Evolutionary conservation across 1,284 basidiomycete genomes (phyloP).

Genomic region (Agaricales sp.): DNA sequence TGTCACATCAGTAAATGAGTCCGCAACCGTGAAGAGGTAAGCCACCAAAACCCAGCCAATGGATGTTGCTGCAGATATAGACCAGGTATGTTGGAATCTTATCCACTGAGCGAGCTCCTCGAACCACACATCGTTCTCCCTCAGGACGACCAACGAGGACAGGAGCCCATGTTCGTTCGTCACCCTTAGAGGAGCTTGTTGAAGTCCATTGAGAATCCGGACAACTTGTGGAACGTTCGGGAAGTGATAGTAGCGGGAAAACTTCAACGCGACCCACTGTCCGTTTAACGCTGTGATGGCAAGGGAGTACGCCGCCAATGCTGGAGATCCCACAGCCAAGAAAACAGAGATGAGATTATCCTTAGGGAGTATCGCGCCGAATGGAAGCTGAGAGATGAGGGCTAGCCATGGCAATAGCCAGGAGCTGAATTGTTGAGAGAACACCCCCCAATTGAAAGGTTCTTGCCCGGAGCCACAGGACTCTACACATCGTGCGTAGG

Average conservation of each 20-base stretch:
- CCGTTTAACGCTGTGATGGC: constrained; percentile 25
- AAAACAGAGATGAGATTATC: constrained; percentile 23
- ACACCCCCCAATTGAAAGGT: constrained; percentile 14
- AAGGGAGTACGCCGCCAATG: constrained; percentile 27
- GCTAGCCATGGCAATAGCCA: constrained; percentile 22
- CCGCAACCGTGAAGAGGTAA: constrained; percentile 20
- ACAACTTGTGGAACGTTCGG: constrained; percentile 22
- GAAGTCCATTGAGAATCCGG: constrained; percentile 22
- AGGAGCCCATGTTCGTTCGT: constrained; percentile 16
- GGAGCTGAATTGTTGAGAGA: constrained; percentile 17
- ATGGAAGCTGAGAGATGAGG: constrained; percentile 19
- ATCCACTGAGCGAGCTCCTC: constrained; percentile 13
- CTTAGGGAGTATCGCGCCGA: constrained; percentile 16
- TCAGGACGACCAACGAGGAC: constrained; percentile 24
- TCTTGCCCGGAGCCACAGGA: constrained; percentile 13
- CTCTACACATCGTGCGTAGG: constrained; percentile 14
- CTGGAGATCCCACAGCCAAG: constrained; percentile 26
- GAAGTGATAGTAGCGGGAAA: constrained; percentile 17
- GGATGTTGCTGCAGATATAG: constrained; percentile 20
- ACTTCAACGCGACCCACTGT: constrained; percentile 22
- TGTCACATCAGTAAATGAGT: constrained; percentile 16
- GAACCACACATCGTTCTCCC: constrained; percentile 26
- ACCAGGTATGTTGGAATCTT: constrained; percentile 18
- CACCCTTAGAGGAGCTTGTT: constrained; percentile 23
- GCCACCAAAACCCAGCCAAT: constrained; percentile 25